phyloP scores from a whole-genome alignment of 78 protist genomes.

The Monosiga brevicollis region DNA sequence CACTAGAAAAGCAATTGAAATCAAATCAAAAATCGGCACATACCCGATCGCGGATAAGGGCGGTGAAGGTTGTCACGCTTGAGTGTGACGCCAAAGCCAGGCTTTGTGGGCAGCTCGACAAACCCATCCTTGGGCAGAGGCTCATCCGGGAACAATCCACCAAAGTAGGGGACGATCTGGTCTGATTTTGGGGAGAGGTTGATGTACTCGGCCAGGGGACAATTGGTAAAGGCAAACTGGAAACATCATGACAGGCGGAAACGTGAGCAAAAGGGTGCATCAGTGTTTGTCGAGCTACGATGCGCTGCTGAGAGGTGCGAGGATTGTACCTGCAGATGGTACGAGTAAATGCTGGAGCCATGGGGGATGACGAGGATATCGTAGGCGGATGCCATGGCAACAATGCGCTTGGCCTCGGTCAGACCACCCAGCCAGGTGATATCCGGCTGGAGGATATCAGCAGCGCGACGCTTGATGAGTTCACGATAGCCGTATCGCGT shows the following conservation, averaged over 20 bases:
- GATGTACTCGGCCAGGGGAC: slow-evolving; percentile 47
- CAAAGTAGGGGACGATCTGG: slow-evolving; percentile 35
- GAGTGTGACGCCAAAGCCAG: slow-evolving; percentile 46
- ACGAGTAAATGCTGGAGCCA: slow-evolving; percentile 34
- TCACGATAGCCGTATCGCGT: slow-evolving; percentile 42
- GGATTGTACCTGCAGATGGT: slow-evolving; percentile 35
- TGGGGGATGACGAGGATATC: slow-evolving; percentile 49
- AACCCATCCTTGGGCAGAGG: slow-evolving; percentile 48
- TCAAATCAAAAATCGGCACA: background rate
- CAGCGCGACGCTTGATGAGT: slow-evolving; percentile 12
- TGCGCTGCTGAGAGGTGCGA: too few species aligned
- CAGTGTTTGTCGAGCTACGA: background rate
- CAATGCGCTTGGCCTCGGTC: slow-evolving; percentile 20
- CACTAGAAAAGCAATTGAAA: background rate
- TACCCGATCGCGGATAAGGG: slow-evolving; percentile 21
- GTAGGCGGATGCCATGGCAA: slow-evolving; percentile 38
- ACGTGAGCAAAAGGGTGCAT: background rate
- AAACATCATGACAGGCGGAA: too few species aligned
- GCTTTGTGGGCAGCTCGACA: slow-evolving; percentile 26
- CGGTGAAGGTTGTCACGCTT: slow-evolving; percentile 10
- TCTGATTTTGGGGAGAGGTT: slow-evolving; percentile 25
- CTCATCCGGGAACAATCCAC: slow-evolving; percentile 37
- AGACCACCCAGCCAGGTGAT: slow-evolving; percentile 44
- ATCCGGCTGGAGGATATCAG: slow-evolving; percentile 51
- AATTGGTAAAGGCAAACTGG: slow-evolving; percentile 33